Evolutionary conservation across 1,284 basidiomycete species (phyloP), one percentile per base, ranked within the genome.

Genomic region (Rhodofomes roseus): DNA sequence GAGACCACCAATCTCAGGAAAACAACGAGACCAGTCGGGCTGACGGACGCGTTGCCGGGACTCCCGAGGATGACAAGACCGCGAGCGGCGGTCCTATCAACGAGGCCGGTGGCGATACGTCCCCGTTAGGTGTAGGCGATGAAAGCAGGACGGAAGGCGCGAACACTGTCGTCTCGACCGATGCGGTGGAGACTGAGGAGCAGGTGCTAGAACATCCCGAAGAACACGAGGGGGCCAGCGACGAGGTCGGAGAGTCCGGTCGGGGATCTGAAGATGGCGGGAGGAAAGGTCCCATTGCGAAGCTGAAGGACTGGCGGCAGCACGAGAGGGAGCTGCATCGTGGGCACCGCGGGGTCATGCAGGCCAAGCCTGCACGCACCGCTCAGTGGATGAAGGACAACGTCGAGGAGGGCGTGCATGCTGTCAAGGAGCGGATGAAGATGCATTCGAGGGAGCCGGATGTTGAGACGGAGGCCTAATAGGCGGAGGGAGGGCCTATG

Each of bases 341-440:
- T 23, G 76, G 82, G 31, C 81, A 82, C 50, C 73, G 82, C 20
- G 82, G 83, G 16, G 66, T 77, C 53, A 80, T 80, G 67, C 81
- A 84, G 68, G 71, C 76, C 62, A 80, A 80, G 61, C 76, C 81
- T 5, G 79, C 78, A 60, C 72, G 84, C 52, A 79, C 77, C 1
- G 77, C 74, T 7, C 77, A 77, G 60, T 86, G 84, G 84, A 76
- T 83, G 69, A 77, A 79, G 67, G 77, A 79, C 60, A 74, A 69
- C 41, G 61, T 74, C 11, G 69, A 73, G 59, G 69, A 74, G 20
- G 63, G 69, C 22, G 68, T 66, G 12, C 71, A 76, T 54, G 68
- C 66, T 11, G 63, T 72, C 8, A 73, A 71, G 61, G 68, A 71
- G 23, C 62, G 69, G 46, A 74, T 76, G 63, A 69, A 67, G 58